A percentile compares a stretch with the other conserved stretches of the same genome.
phyloP scores from a whole-genome alignment of 129 eudicot species.

The Arctium lappa region DNA sequence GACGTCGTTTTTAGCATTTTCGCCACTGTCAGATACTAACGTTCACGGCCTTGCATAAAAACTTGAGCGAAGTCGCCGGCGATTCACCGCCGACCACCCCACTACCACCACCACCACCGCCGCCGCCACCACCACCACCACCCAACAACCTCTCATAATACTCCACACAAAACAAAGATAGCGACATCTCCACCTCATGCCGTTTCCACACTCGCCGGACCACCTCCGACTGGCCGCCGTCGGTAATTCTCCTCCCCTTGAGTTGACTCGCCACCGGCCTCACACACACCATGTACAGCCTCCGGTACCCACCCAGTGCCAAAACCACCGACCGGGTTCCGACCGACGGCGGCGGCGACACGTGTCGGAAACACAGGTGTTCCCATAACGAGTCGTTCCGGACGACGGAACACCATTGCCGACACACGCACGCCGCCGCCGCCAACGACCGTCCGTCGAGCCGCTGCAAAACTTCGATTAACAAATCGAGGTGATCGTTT shows the following conservation, averaged over 20 bases:
- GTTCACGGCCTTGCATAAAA: conserved; percentile 74
- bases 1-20: background rate
- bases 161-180: conserved; percentile 85
- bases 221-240: conserved; percentile 34
- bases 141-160: conserved; percentile 73
- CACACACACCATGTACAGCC: conserved; percentile 70
- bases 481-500: conserved; percentile 66
- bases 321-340: conserved; percentile 59
- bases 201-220: conserved; percentile 51
- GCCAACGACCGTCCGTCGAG: conserved; percentile 72
- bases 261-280: conserved; percentile 64
- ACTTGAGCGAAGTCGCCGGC: conserved; percentile 69
- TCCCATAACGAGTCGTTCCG: conserved; percentile 86
- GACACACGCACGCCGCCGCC: conserved; percentile 72
- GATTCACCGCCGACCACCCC: conserved; percentile 38
- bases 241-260: conserved; percentile 16
- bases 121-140: conserved; percentile 17
- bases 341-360: conserved; percentile 42
- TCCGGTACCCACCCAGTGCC: conserved; percentile 80
- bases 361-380: conserved; percentile 74
- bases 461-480: conserved; percentile 59
- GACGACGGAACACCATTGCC: conserved; percentile 62
- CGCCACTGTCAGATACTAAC: conserved; percentile 15
- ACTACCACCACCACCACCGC: background rate
- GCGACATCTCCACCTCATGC: conserved; percentile 71